Conservation (phyloP, 2,329 filamentous ascomycete genomes). For the Septoria linicola region DNA sequence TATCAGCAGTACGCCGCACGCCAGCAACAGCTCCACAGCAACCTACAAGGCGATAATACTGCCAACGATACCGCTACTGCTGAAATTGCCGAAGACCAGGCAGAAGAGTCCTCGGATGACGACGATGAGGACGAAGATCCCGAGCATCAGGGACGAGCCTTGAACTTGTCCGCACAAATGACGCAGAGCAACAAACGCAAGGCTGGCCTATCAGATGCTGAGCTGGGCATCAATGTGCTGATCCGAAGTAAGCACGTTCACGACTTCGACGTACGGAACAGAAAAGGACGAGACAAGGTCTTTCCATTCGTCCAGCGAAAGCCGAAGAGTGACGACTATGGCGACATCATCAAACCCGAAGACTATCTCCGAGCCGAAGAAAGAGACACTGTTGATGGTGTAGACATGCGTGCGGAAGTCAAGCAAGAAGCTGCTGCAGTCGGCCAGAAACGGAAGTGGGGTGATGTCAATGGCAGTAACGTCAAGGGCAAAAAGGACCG, state of each 20-base stretch:
- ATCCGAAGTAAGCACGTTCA: conserved; percentile 80
- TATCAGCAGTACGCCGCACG: conserved; percentile 94
- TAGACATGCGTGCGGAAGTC: conserved; percentile 57
- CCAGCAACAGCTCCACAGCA: conserved; percentile 81
- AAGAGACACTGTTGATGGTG: conserved; percentile 70
- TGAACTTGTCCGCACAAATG: conserved; percentile 84
- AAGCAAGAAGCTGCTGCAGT: conserved; percentile 54
- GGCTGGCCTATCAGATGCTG: conserved; percentile 80
- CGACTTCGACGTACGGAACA: conserved; percentile 87
- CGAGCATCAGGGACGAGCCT: conserved; percentile 84
- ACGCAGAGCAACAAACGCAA: conserved; percentile 79
- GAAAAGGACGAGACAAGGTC: conserved; percentile 87
- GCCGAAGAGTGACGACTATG: conserved; percentile 83
- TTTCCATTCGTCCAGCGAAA: conserved; percentile 83
- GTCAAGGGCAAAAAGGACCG: conserved; percentile 60
- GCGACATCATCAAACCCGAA: conserved; percentile 88
- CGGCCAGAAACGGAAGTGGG: conserved; percentile 91
- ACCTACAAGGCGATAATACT: conserved; percentile 67
- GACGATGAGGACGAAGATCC: conserved; percentile 88
- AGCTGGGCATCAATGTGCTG: conserved; percentile 86
- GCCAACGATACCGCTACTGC: conserved; percentile 71
- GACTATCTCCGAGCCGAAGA: conserved; percentile 93
- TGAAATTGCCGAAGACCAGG: conserved; percentile 65
- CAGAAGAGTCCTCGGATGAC: conserved; percentile 79
- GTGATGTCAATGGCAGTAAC: conserved; percentile 60